Conservation (phyloP, 768 basidiomycete genomes). For the Tremella yokohamensis region DNA sequence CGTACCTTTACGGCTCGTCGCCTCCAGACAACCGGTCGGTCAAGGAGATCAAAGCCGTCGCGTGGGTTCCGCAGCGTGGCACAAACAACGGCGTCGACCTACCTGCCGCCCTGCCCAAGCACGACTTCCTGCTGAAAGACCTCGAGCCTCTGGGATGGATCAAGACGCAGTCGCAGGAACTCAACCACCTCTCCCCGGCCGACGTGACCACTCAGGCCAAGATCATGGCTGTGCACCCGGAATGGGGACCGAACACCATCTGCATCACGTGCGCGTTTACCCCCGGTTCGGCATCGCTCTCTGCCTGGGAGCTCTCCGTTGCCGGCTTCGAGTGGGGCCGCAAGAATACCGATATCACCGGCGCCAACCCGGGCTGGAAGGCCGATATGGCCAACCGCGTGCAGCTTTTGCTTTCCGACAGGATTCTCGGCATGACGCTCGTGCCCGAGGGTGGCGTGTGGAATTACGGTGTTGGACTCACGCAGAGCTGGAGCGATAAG, state of each 20-base stretch:
- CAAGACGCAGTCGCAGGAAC: constrained; percentile 86
- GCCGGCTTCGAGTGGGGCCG: constrained; percentile 97
- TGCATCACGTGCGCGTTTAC: constrained; percentile 95
- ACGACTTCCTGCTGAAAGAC: constrained; percentile 91
- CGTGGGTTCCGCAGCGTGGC: constrained; percentile 96
- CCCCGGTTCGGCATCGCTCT: constrained; percentile 92
- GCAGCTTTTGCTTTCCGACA: constrained; percentile 81
- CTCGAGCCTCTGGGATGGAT: constrained; percentile 93
- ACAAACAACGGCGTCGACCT: constrained; percentile 92
- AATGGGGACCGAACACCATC: constrained; percentile 90
- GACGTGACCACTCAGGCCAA: constrained; percentile 94
- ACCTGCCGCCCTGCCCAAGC: constrained; percentile 81
- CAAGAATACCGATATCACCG: constrained; percentile 81
- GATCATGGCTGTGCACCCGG: constrained; percentile 92
- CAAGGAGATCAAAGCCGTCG: constrained; percentile 93
- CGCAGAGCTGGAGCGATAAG: constrained; percentile 81
- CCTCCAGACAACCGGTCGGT: constrained; percentile 96
- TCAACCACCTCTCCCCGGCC: constrained; percentile 83
- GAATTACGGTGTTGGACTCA: constrained; percentile 94
- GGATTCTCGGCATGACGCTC: constrained; percentile 90
- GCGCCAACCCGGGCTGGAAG: constrained; percentile 70
- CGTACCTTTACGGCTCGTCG: constrained; percentile 85
- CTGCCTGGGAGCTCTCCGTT: constrained; percentile 83
- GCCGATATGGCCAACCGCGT: constrained; percentile 98
- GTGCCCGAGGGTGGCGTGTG: constrained; percentile 91